These are phyloP conservation scores for Apiospora rasikravindrae DNA, from an alignment of 2,329 filamentous ascomycete genomes.

Conservation along the genomic window DNA sequence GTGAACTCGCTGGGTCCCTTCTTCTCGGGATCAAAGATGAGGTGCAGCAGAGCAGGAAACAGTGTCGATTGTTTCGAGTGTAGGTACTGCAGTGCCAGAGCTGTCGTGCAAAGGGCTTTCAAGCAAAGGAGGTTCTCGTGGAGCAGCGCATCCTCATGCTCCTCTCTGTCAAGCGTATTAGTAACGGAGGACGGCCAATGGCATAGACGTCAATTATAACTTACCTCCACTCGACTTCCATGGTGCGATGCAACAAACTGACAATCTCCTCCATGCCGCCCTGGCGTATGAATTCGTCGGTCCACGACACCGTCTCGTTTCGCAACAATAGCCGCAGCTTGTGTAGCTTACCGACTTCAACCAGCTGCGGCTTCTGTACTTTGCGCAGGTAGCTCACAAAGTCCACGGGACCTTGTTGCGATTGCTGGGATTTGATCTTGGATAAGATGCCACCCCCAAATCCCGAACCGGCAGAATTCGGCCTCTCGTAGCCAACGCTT, in stretches of 20 bases:
- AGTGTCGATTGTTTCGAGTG: constrained; percentile 78
- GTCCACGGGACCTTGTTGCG: constrained; percentile 70
- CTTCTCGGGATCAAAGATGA: constrained; percentile 97
- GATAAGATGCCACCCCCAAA: constrained; percentile 62
- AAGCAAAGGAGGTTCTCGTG: constrained; percentile 92
- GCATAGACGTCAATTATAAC: constrained; percentile 36
- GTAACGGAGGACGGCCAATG: neutral
- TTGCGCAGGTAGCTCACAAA: constrained; percentile 87
- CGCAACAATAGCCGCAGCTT: constrained; percentile 87
- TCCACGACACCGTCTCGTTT: constrained; percentile 96
- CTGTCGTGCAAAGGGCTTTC: constrained; percentile 93
- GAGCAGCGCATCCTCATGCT: constrained; percentile 91
- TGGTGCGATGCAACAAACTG: constrained; percentile 83
- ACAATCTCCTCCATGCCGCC: constrained; percentile 95
- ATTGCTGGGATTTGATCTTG: constrained; percentile 69
- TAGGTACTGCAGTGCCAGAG: constrained; percentile 81
- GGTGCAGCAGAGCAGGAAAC: constrained; percentile 83
- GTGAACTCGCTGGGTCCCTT: constrained; percentile 97
- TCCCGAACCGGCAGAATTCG: constrained; percentile 58
- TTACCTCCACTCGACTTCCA: constrained; percentile 94
- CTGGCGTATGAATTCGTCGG: constrained; percentile 85
- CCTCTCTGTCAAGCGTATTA: constrained; percentile 65
- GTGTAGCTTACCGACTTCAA: constrained; percentile 94
- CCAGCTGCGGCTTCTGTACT: constrained; percentile 77
- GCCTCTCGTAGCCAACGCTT: constrained; percentile 66